Evolutionary conservation across 23 red algal species (phyloP).

Genomic region (Gracilaria vermiculophylla): DNA sequence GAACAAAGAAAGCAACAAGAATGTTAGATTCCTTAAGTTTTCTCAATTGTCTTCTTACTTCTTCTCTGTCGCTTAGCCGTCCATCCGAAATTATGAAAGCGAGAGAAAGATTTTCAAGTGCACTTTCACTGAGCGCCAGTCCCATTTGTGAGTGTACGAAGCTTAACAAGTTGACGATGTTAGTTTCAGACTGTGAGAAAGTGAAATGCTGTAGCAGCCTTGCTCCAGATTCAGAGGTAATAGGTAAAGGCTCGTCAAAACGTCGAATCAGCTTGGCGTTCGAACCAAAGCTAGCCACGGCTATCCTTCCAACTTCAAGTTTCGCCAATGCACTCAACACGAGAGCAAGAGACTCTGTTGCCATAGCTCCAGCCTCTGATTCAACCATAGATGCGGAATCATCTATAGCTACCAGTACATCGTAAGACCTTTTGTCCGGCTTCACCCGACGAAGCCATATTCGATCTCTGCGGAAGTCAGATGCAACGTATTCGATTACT

Average conservation of each 20-base stretch:
- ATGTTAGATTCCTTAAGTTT: conserved; percentile 52
- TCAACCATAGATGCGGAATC: conserved; percentile 96
- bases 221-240: conserved; percentile 52
- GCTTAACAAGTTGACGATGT: conserved; percentile 66
- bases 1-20: conserved; percentile 85
- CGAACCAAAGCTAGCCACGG: conserved; percentile 83
- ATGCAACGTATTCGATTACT: conserved; percentile 95
- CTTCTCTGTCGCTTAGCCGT: conserved; percentile 76
- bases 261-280: conserved; percentile 49
- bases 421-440: conserved; percentile 85
- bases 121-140: not conserved
- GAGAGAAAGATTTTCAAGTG: conserved; percentile 60
- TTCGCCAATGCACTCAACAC: conserved; percentile 73
- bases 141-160: conserved; percentile 52
- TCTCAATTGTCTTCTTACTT: conserved; percentile 67
- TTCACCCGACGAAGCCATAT: conserved; percentile 95
- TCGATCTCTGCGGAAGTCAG: conserved; percentile 82
- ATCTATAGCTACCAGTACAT: conserved; percentile 92
- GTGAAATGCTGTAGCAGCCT: conserved; percentile 62
- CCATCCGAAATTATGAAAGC: conserved; percentile 95
- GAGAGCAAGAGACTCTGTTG: conserved; percentile 82
- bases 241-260: conserved; percentile 70
- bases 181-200: conserved; percentile 82
- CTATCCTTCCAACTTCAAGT: conserved; percentile 84
- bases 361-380: conserved; percentile 70